Evolutionary conservation across 2,329 filamentous ascomycete genomes (phyloP), one percentile per base, ranked within the genome.

Genomic region (Penicillium hordei): DNA sequence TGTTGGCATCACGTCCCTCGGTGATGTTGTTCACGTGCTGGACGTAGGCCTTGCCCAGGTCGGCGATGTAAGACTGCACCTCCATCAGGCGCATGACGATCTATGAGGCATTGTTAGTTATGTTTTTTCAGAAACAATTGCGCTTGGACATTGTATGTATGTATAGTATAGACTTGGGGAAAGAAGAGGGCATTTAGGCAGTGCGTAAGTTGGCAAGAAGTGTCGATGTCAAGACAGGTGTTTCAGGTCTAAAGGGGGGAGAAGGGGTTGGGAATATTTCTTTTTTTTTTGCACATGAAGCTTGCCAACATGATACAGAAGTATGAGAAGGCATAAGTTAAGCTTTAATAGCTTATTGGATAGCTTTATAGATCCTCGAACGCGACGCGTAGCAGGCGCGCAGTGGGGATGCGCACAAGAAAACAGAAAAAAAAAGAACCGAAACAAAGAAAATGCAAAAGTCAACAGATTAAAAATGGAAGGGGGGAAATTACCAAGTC

Each of bases 11-110:
- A 77, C 82, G 78, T 83, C 86, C 65, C 42, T 87, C 87, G 27
- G 96, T 84, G 48, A 96, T 85, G 8, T 91, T 87, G 74, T 93
- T 91, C 67, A 90, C 92, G 81, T 96, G 91, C 72, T 91, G 89
- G 70, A 95, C 85, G 78, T 96, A 96, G 67, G 93, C 90, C 69
- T 86, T 84, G 63, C 90, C 88, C 68, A 96, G 88, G 58, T 87
- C 88, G 70, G 89, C 88, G 72, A 96, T 87, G 40, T 91, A 84
- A 60, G 88, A 86, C 70, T 93, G 86, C 50, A 97, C 88, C 58
- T 88, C 90, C 63, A 88, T 86, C 64, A 96, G 86, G 55, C 90
- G 86, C 70, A 89, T 83, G 67, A 90, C 85, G 64, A 93, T 86
- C 90, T 93, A 72, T 27, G 58, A 46, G 4, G 46, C 57, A 48